Evolutionary conservation across 2,329 filamentous ascomycete genomes (phyloP).

Genomic region (Fusarium caatingaense): DNA sequence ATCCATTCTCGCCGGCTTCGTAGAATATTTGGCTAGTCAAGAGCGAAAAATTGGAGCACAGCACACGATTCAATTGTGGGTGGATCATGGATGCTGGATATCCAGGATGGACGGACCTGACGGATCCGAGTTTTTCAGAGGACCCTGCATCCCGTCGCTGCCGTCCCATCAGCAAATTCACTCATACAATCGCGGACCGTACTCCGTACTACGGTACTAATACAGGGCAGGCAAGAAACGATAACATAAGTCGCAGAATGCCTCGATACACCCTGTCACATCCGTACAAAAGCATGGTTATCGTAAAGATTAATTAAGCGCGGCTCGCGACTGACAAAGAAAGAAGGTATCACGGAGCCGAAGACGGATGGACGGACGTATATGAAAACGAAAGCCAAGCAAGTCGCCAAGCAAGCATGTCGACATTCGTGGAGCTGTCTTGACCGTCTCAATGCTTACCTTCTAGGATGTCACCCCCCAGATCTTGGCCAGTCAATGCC

Average conservation of each 20-base stretch:
- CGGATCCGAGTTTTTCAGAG: conserved; percentile 37
- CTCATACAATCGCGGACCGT: conserved; percentile 40
- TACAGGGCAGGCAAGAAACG: no score
- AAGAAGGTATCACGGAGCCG: conserved; percentile 5
- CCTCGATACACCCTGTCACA: neutral
- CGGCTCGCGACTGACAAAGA: conserved; percentile 10
- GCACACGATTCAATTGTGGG: conserved; percentile 24
- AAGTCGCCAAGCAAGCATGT: neutral
- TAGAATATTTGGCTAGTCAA: neutral
- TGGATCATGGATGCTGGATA: conserved; percentile 1
- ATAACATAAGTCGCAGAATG: no score
- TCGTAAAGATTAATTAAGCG: conserved; percentile 5
- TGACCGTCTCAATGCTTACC: neutral
- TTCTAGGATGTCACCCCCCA: no score
- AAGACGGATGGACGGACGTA: neutral
- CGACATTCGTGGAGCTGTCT: conserved; percentile 1
- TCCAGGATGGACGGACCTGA: neutral
- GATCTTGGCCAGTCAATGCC: no score
- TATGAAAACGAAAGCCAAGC: no score
- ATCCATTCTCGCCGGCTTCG: conserved; percentile 26
- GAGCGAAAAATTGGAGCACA: conserved; percentile 29
- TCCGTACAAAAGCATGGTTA: conserved; percentile 5
- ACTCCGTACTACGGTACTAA: no score
- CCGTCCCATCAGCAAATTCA: conserved; percentile 44
- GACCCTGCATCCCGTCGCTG: conserved; percentile 41